Conservation (phyloP, 176 grass and related monocot genomes). For the Phragmites australis region DNA sequence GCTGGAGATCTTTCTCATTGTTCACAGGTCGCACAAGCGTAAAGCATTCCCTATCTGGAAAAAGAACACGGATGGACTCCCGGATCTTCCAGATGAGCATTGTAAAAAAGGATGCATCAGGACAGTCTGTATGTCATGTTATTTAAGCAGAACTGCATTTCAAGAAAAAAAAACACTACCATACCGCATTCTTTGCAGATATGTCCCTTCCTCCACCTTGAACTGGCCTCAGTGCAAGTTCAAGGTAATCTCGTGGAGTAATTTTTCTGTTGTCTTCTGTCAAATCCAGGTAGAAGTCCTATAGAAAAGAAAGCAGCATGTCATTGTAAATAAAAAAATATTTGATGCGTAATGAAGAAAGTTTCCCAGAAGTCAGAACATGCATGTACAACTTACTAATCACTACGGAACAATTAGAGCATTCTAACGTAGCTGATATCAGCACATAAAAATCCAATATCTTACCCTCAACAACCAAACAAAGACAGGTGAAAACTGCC, state of each 20-base stretch:
- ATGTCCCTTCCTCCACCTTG: conserved; percentile 74
- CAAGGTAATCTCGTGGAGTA: conserved; percentile 90
- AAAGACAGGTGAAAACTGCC: conserved; percentile 97
- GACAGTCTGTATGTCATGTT: background rate
- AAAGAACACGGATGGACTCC: conserved; percentile 90
- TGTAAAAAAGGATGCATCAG: conserved; percentile 16
- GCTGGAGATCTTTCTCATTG: conserved; percentile 90
- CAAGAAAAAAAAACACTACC: background rate
- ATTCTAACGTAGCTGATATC: background rate
- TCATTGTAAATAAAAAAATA: conserved; percentile 19
- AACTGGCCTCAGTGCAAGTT: conserved; percentile 83
- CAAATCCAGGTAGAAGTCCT: conserved; percentile 98
- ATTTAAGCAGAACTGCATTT: conserved; percentile 21
- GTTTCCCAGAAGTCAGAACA: background rate
- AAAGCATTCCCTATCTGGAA: conserved; percentile 96
- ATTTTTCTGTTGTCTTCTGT: conserved; percentile 92
- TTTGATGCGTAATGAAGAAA: conserved; percentile 1
- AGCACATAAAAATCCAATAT: background rate
- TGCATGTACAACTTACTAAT: background rate
- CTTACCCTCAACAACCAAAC: conserved; percentile 90
- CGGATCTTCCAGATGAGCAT: conserved; percentile 65
- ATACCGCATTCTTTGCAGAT: conserved; percentile 80
- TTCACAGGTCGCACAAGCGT: conserved; percentile 90
- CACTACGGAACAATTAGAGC: conserved; percentile 4
- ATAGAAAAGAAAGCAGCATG: conserved; percentile 16